Percentiles rank a stretch among this genome's conserved stretches.
Conservation (phyloP, 2,329 filamentous ascomycete species). For the Ceratocystis albifundus region DNA sequence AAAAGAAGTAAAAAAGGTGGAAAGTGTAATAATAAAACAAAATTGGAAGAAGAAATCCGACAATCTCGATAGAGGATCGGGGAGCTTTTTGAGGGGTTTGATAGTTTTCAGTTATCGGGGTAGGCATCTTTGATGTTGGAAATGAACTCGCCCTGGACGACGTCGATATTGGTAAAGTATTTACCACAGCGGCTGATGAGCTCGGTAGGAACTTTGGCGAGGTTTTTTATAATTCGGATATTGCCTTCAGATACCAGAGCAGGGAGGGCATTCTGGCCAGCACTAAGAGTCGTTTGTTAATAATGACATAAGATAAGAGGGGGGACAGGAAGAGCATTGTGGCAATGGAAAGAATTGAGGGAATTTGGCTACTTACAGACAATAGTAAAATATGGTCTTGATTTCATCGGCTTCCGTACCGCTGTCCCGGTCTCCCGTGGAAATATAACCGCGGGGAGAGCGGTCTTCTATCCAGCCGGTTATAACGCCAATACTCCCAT, state of each 20-base stretch:
- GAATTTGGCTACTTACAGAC: conserved; percentile 52
- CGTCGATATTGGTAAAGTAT: conserved; percentile 81
- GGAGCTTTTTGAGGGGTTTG: neutral
- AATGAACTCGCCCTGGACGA: conserved; percentile 54
- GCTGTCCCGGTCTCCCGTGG: neutral
- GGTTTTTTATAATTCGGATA: conserved; percentile 49
- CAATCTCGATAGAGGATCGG: neutral
- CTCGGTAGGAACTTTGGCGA: conserved; percentile 38
- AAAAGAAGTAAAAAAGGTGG: neutral
- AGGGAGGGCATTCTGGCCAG: conserved; percentile 16
- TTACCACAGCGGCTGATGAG: conserved; percentile 64
- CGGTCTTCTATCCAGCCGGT: conserved; percentile 64
- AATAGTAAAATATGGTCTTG: conserved; percentile 63
- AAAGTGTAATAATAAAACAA: conserved; percentile 16
- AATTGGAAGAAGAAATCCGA: neutral
- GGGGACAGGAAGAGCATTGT: neutral
- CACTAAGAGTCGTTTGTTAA: conserved; percentile 8
- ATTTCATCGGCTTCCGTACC: conserved; percentile 40
- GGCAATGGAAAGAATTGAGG: no score
- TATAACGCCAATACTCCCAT: conserved; percentile 68
- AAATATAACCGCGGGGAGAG: neutral
- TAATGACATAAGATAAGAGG: neutral
- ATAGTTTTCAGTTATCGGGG: conserved; percentile 57
- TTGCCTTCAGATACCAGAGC: conserved; percentile 53
- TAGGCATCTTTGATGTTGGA: conserved; percentile 74